Base-by-base conservation (phyloP, 73 alveolate species). In the Tetrahymena malaccensis region DNA sequence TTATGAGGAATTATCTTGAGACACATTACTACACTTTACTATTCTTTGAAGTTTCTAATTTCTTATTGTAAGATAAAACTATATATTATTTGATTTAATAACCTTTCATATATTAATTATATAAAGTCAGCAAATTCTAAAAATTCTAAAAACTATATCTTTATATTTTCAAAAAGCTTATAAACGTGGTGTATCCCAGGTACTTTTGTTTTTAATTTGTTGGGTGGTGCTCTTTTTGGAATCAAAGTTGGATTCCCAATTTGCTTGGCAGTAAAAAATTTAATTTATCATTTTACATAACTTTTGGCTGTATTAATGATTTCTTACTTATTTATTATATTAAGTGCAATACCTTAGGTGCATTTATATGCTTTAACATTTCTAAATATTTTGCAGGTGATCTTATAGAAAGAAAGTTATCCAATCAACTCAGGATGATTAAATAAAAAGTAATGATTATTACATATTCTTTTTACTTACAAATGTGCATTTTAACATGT, bases 151-250 rank as follows among this genome's bases (percentile, higher is more conserved):
- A 50, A 43, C 83, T 85, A 43, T 33, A 93, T 93, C 40, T 93
- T 31, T 10, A 21, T 38, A 93, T 94, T 94, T 31, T 85, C 31
- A 34, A 43, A 33, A 5, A 94, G 70, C 55, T 85, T 96, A 8
- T 96, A 97, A 89, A 94, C 97, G 58, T 97, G 98, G 98, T 97
- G 98, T 55, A 97, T 97, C 43, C 98, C 98, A 85, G 98, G 98
- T 19, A 97, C 98, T 12, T 97, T 97, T 85, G 93, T 96, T 33
- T 97, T 97, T 38, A 97, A 97, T 93, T 89, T 97, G 35, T 94
- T 97, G 0, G 97, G 97, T 37, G 98, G 98, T n/a, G 97, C 98
- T 34, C 33, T 97, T 43, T 97, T 97, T 83, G 98, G 98, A 6
- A 95, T 96, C 33, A 44, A 27, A 27, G 43, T 85, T 27, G 97